Percentiles rank a stretch among this genome's conserved stretches.
phyloP scores from a whole-genome alignment of 1,284 basidiomycete species.

The Tremellales sp. region DNA sequence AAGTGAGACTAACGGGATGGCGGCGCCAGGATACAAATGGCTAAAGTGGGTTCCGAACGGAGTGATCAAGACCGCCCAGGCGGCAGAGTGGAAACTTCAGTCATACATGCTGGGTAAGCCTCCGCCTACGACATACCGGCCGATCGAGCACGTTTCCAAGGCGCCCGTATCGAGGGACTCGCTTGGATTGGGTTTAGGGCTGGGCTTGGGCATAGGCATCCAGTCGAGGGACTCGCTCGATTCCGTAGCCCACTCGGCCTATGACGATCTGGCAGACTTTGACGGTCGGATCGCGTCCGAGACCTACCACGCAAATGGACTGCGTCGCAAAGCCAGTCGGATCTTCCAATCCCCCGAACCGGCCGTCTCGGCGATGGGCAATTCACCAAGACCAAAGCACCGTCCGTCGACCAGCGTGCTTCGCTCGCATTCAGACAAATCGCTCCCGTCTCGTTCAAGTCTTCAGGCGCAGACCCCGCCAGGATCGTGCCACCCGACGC shows the following conservation, averaged over 20 bases:
- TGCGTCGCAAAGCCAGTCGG: too few species aligned
- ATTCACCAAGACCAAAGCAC: neutral
- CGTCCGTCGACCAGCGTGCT: neutral
- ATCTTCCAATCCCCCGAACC: too few species aligned
- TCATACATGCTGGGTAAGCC: slow-evolving; percentile 95
- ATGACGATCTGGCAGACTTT: slow-evolving; percentile 76
- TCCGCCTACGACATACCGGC: slow-evolving; percentile 51
- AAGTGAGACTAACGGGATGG: slow-evolving; percentile 9
- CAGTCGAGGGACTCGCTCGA: too few species aligned
- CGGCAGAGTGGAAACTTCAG: slow-evolving; percentile 94
- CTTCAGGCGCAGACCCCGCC: too few species aligned
- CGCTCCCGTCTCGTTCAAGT: neutral
- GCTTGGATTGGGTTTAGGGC: neutral
- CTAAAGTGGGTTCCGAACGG: slow-evolving; percentile 92
- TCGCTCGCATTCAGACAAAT: neutral
- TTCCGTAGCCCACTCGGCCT: too few species aligned
- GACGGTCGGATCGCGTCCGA: slow-evolving; percentile 60
- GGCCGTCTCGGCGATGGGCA: too few species aligned
- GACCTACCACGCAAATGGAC: too few species aligned
- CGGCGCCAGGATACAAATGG: slow-evolving; percentile 74
- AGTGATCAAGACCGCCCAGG: slow-evolving; percentile 89
- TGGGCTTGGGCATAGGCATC: too few species aligned
- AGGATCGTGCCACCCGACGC: neutral
- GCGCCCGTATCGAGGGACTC: slow-evolving; percentile 23
- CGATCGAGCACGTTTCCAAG: slow-evolving; percentile 36